A percentile compares a stretch with the other conserved stretches of the same genome.
Evolutionary conservation across 805 yeast genomes (phyloP).

Genomic region (Myxozyma sirexii): DNA sequence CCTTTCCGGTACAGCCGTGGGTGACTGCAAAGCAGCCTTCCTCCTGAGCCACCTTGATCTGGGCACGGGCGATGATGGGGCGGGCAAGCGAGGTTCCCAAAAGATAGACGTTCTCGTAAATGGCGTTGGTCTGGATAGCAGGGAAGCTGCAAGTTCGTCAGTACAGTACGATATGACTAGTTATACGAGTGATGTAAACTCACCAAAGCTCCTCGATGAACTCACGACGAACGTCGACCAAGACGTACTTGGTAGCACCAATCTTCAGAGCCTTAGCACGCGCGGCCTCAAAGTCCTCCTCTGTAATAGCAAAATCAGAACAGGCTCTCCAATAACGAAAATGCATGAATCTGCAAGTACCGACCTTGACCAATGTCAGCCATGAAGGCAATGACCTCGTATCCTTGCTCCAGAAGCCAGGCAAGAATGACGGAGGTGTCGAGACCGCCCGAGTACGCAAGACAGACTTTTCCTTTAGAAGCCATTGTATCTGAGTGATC

Average conservation of each 20-base stretch:
- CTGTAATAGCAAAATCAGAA: slow-evolving; percentile 42
- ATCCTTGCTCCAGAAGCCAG: slow-evolving; percentile 96
- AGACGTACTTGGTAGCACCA: slow-evolving; percentile 95
- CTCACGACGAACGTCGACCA: slow-evolving; percentile 92
- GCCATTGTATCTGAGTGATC: slow-evolving; percentile 4
- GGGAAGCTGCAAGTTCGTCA: slow-evolving; percentile 55
- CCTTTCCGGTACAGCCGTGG: slow-evolving; percentile 99
- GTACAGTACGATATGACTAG: not conserved
- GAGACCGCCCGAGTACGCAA: slow-evolving; percentile 98
- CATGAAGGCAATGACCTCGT: slow-evolving; percentile 97
- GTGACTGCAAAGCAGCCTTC: slow-evolving; percentile 98
- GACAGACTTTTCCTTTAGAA: slow-evolving; percentile 97
- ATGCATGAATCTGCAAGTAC: not conserved
- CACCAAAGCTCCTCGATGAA: slow-evolving; percentile 86
- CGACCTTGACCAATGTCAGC: slow-evolving; percentile 90
- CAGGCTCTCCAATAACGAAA: not conserved
- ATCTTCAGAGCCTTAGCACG: slow-evolving; percentile 93
- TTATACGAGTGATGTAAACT: not conserved
- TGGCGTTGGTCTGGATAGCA: slow-evolving; percentile 96
- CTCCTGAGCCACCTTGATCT: slow-evolving; percentile 92
- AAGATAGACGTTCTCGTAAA: slow-evolving; percentile 94
- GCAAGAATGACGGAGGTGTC: slow-evolving; percentile 98
- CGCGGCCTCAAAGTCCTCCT: slow-evolving; percentile 98
- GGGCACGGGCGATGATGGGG: slow-evolving; percentile 98
- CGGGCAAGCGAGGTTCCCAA: slow-evolving; percentile 98